Percentiles rank a stretch among this genome's conserved stretches.
Conservation (phyloP, 345 rosid genomes). For the Cardamine occulta region DNA sequence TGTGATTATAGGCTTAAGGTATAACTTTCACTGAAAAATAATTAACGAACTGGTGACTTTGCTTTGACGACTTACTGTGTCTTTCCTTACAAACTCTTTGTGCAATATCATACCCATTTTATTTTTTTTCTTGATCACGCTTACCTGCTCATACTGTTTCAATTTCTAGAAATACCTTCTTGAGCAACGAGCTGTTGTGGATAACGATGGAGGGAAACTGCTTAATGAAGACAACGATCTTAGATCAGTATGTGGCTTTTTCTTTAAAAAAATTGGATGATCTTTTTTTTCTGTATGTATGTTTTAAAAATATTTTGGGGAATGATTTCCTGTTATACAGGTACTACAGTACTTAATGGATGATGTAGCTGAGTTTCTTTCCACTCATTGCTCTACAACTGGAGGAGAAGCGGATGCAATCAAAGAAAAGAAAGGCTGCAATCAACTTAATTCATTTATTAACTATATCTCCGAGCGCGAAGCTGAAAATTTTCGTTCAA, state of each 20-base stretch:
- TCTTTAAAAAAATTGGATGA: constrained; percentile 9
- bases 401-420: constrained; percentile 44
- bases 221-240: constrained; percentile 94
- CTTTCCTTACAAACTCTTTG: constrained; percentile 16
- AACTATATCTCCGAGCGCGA: constrained; percentile 69
- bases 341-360: constrained; percentile 88
- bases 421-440: constrained; percentile 64
- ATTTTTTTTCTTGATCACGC: background rate
- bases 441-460: constrained; percentile 60
- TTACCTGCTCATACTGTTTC: constrained; percentile 26
- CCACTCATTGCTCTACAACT: constrained; percentile 47
- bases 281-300: background rate
- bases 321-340: constrained; percentile 51
- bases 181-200: constrained; percentile 85
- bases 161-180: constrained; percentile 78
- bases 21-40: background rate
- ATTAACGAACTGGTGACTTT: constrained; percentile 5
- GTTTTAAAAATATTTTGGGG: constrained; percentile 10
- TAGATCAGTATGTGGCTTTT: constrained; percentile 77
- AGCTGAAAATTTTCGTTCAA: constrained; percentile 69
- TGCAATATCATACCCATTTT: constrained; percentile 5
- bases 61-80: constrained; percentile 18
- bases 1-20: constrained; percentile 6
- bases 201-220: constrained; percentile 79
- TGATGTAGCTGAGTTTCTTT: constrained; percentile 78